A percentile compares a stretch with the other conserved stretches of the same genome.
These are phyloP conservation scores for Amoebophrya sp. DNA, from an alignment of 169 alveolate genomes.

Conservation along the genomic window DNA sequence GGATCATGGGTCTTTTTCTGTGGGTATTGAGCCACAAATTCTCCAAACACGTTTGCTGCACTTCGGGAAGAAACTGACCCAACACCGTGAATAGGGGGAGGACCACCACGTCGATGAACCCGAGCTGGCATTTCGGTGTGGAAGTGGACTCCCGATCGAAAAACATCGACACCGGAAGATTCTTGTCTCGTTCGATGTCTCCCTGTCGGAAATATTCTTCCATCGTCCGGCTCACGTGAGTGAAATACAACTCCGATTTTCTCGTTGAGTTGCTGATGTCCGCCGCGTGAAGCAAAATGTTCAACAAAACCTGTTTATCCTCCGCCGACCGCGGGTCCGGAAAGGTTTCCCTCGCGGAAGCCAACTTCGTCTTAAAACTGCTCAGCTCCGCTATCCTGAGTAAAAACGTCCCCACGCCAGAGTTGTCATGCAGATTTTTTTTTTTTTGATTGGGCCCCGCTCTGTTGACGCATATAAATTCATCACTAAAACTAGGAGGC, in stretches of 20 bases:
- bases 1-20: too few species aligned
- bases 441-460: too few species aligned
- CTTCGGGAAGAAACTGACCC: neutral
- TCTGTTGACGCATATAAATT: too few species aligned
- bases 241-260: neutral
- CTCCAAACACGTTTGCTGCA: neutral
- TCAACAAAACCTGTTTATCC: neutral
- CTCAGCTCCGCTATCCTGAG: constrained; percentile 12
- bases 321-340: neutral
- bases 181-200: constrained; percentile 51
- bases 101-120: constrained; percentile 51
- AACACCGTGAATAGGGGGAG: constrained; percentile 46
- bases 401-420: too few species aligned
- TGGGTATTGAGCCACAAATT: neutral
- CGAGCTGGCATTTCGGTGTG: constrained; percentile 51
- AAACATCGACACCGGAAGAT: constrained; percentile 48
- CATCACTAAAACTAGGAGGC: too few species aligned
- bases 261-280: neutral
- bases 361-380: neutral
- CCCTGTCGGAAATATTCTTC: constrained; percentile 19
- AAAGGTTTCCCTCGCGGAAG: too few species aligned
- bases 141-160: constrained; percentile 53
- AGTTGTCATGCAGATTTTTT: too few species aligned
- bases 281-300: neutral
- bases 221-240: neutral